Percentiles rank a stretch among this genome's conserved stretches.
phyloP scores from a whole-genome alignment of 2,329 filamentous ascomycete species.

The Fusarium sambucinum region DNA sequence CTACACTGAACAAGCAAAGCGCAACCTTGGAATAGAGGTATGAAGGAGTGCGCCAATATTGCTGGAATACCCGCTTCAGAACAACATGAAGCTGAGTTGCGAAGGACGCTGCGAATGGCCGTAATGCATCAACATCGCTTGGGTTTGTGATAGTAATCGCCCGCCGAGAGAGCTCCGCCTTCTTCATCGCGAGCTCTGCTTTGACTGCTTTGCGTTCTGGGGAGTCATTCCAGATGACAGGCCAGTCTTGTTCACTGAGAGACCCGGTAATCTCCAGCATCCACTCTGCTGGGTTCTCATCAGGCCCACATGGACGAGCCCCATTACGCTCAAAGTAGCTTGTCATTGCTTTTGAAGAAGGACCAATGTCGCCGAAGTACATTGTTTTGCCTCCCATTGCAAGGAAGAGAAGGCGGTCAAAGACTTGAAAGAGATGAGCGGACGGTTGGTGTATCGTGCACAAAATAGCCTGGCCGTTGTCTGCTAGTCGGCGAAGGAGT shows the following conservation, averaged over 20 bases:
- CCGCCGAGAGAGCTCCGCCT: slow-evolving; percentile 25
- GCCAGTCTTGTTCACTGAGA: slow-evolving; percentile 62
- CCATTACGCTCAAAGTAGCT: slow-evolving; percentile 73
- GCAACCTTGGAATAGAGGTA: slow-evolving; percentile 70
- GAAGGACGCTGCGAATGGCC: slow-evolving; percentile 47
- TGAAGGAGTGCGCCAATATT: slow-evolving; percentile 59
- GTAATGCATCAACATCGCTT: slow-evolving; percentile 13
- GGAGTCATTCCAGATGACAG: slow-evolving; percentile 51
- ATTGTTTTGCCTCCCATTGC: slow-evolving; percentile 68
- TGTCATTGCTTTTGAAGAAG: slow-evolving; percentile 54
- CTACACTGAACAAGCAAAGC: slow-evolving; percentile 34
- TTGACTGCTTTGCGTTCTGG: slow-evolving; percentile 52
- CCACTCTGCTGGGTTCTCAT: slow-evolving; percentile 75
- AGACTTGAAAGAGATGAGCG: slow-evolving; percentile 58
- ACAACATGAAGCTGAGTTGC: slow-evolving; percentile 51
- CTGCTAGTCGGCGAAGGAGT: slow-evolving; percentile 73
- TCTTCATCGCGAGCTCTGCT: neutral
- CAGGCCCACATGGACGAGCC: slow-evolving; percentile 62
- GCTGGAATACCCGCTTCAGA: slow-evolving; percentile 50
- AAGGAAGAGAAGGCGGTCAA: slow-evolving; percentile 67
- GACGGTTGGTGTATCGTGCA: slow-evolving; percentile 63
- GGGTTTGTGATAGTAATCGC: slow-evolving; percentile 34
- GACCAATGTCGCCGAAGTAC: slow-evolving; percentile 66
- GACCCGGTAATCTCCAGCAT: slow-evolving; percentile 64
- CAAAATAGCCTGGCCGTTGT: slow-evolving; percentile 58